Percentiles rank a stretch among this genome's conserved stretches.
These are phyloP conservation scores for Boletus pseudo-olivaceus DNA, from an alignment of 768 basidiomycete species.

Conservation along the genomic window DNA sequence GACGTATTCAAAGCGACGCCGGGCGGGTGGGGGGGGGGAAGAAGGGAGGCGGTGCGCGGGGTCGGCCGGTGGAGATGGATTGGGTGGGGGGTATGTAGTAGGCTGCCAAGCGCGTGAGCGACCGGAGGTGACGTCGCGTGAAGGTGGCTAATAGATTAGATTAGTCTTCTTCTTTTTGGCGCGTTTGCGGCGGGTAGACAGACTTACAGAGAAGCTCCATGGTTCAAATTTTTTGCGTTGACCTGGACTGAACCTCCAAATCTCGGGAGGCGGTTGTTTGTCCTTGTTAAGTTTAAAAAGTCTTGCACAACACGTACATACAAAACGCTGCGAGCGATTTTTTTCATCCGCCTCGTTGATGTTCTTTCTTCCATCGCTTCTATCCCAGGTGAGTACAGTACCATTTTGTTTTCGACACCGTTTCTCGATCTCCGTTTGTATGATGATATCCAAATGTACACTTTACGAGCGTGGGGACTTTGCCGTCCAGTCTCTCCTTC, in stretches of 20 bases:
- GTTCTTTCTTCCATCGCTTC: not conserved
- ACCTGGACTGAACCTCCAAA: not conserved
- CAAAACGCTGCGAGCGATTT: not conserved
- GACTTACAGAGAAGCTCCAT: slow-evolving; percentile 15
- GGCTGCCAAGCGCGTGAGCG: slow-evolving; percentile 2
- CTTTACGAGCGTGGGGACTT: slow-evolving; percentile 32
- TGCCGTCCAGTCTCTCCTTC: slow-evolving; percentile 33
- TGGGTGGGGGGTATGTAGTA: slow-evolving; percentile 6
- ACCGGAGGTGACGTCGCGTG: slow-evolving; percentile 1
- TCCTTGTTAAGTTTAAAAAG: slow-evolving; percentile 20
- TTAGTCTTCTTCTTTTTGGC: not conserved
- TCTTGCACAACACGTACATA: slow-evolving; percentile 22
- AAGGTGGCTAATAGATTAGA: not conserved
- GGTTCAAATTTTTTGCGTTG: not conserved
- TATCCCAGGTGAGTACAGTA: slow-evolving; percentile 19
- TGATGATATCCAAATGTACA: slow-evolving; percentile 32
- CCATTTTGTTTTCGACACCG: not conserved
- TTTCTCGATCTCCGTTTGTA: not conserved
- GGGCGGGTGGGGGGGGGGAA: slow-evolving; percentile 13
- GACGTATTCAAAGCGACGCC: slow-evolving; percentile 5
- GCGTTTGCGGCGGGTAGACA: not conserved
- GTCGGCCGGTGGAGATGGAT: slow-evolving; percentile 3
- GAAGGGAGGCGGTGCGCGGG: not conserved
- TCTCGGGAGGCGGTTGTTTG: slow-evolving; percentile 26
- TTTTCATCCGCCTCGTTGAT: not conserved